Base-by-base conservation (phyloP, 2,329 filamentous ascomycete genomes). In the Ophiostoma fasciatum region DNA sequence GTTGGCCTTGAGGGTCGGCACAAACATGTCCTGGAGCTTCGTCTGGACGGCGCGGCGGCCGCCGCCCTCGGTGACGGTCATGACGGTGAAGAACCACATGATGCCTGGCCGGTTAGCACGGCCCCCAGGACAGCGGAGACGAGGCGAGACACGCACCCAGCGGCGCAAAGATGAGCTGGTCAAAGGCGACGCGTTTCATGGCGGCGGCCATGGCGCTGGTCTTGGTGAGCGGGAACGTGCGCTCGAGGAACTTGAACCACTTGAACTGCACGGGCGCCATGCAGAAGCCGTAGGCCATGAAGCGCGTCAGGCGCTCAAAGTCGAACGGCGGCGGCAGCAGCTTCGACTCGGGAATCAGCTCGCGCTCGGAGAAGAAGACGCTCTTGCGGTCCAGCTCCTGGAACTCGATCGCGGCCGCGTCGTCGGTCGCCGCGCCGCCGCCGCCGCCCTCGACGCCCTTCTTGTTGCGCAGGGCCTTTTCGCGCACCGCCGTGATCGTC, bases 241-340 rank as follows among this genome's bases (percentile, higher is more conserved):
- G 68, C 23, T 77, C 80, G 44, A 98, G 64, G 56, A 94, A 87
- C 35, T 74, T 72, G 60, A 96, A 96, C 90, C 90, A 98, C 54
- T 83, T 79, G 62, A 93, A 94, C 57, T 96, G 88, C 22, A 94
- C 50, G 0, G 90, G 90, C 5, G 90, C 85, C 84, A 96, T 94
- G 52, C 81, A 72, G 62, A 96, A 94, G 53, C 85, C 85, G 56
- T 96, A 98, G 5, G 82, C 80, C 84, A 96, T 94, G 64, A 96
- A 98, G 32, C 90, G 71, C 2, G 83, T 88, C 44, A 94, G 65
- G 33, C 90, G 76, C 61, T 96, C 90, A 50, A 96, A 96, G 59
- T 98, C 88, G 52, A 98, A 96, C 0, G 84, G 76, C 4, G 84
- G 81, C 20, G 85, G 82, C 1, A 79, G 66, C 10, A 56, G n/a